A percentile compares a stretch with the other conserved stretches of the same genome.
Conservation (phyloP, 2,329 filamentous ascomycete genomes). For the Colletotrichum sp. region DNA sequence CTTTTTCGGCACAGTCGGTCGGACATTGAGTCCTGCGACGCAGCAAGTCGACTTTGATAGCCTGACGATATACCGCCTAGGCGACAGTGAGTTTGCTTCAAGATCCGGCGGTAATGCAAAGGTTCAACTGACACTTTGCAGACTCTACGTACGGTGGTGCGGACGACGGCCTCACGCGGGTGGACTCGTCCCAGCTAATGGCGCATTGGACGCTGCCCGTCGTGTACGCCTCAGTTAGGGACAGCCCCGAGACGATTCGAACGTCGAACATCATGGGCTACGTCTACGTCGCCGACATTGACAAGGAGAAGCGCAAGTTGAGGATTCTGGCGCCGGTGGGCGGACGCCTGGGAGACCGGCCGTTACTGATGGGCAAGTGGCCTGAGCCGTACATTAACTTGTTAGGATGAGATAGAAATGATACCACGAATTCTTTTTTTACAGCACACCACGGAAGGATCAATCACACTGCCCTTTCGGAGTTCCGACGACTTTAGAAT, state of each 20-base stretch:
- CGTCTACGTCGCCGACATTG: slow-evolving; percentile 89
- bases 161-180: slow-evolving; percentile 59
- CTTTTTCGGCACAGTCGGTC: slow-evolving; percentile 84
- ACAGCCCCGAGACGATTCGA: slow-evolving; percentile 74
- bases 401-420: slow-evolving; percentile 51
- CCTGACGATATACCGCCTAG: slow-evolving; percentile 74
- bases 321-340: slow-evolving; percentile 85
- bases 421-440: background rate
- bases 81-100: slow-evolving; percentile 53
- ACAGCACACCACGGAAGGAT: background rate
- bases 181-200: slow-evolving; percentile 70
- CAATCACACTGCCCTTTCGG: background rate
- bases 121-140: slow-evolving; percentile 10
- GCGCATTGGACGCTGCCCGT: slow-evolving; percentile 86
- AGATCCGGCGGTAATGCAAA: background rate
- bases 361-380: slow-evolving; percentile 85
- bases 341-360: slow-evolving; percentile 78
- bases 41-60: slow-evolving; percentile 81
- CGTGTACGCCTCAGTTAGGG: slow-evolving; percentile 75
- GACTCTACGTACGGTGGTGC: slow-evolving; percentile 35
- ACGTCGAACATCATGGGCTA: slow-evolving; percentile 90
- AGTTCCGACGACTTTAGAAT: no score
- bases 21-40: slow-evolving; percentile 84
- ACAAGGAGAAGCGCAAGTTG: slow-evolving; percentile 81
- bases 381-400: slow-evolving; percentile 84